Conservation (phyloP, 192 early-diverging fungal species). For the Piromyces sp. region DNA sequence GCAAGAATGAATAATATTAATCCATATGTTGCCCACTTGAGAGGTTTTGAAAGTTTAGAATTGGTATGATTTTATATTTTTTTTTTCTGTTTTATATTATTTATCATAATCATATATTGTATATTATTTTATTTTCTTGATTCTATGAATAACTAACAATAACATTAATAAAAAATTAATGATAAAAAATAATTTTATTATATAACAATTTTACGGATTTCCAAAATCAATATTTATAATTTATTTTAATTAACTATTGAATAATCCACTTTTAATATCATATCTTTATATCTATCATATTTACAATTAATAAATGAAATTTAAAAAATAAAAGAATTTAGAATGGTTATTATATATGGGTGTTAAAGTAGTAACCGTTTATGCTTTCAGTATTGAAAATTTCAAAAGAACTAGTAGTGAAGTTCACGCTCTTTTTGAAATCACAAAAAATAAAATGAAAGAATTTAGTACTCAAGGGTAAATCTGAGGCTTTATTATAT, state of each 20-base stretch:
- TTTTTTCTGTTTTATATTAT: too few species aligned
- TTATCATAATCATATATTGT: too few species aligned
- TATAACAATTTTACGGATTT: too few species aligned
- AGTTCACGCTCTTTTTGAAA: conserved; percentile 65
- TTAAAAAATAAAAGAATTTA: conserved; percentile 30
- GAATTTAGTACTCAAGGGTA: conserved; percentile 57
- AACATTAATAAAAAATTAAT: too few species aligned
- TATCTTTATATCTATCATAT: background rate
- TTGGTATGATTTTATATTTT: too few species aligned
- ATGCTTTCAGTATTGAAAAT: conserved; percentile 96
- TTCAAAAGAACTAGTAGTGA: conserved; percentile 62
- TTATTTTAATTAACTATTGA: too few species aligned
- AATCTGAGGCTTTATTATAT: too few species aligned
- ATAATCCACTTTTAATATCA: background rate
- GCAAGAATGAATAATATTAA: conserved; percentile 42
- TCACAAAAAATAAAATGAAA: conserved; percentile 57
- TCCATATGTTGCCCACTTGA: conserved; percentile 50
- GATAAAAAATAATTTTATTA: too few species aligned
- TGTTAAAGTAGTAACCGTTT: conserved; percentile 72
- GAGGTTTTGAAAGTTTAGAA: conserved; percentile 60
- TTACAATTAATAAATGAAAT: too few species aligned
- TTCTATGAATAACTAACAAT: too few species aligned
- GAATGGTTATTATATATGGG: conserved; percentile 78
- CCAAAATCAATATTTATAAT: too few species aligned
- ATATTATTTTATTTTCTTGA: too few species aligned